Evolutionary conservation across 2,329 filamentous ascomycete species (phyloP).

Genomic region (Aspergillus ruber): DNA sequence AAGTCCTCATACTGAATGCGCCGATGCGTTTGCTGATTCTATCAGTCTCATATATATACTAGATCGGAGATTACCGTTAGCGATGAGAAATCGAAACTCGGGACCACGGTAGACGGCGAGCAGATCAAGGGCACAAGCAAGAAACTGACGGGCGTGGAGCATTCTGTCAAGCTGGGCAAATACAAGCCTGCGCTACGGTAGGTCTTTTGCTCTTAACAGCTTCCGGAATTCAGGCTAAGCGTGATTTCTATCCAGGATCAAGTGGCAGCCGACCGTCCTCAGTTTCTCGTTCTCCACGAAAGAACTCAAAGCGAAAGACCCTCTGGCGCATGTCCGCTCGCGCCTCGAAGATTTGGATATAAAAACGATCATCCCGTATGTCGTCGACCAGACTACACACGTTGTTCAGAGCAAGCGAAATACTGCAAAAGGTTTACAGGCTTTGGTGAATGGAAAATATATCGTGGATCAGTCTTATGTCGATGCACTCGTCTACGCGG

Average conservation of each 20-base stretch:
- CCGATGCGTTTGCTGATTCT: conserved; percentile 6
- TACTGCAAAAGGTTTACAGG: conserved; percentile 78
- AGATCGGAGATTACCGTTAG: conserved; percentile 67
- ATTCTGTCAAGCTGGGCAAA: conserved; percentile 65
- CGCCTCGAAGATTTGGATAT: conserved; percentile 80
- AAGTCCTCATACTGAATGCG: conserved; percentile 17
- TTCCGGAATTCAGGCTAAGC: conserved; percentile 3
- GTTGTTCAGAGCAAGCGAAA: conserved; percentile 86
- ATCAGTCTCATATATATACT: conserved; percentile 54
- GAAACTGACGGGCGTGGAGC: conserved; percentile 51
- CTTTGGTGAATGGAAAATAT: conserved; percentile 70
- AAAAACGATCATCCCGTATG: conserved; percentile 71
- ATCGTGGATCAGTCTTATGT: conserved; percentile 71
- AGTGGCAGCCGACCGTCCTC: conserved; percentile 74
- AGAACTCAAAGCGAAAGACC: conserved; percentile 59
- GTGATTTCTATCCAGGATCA: conserved; percentile 48
- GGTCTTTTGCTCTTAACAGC: conserved; percentile 1
- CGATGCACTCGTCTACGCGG: conserved; percentile 61
- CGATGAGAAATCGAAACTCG: conserved; percentile 77
- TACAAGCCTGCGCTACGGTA: conserved; percentile 52
- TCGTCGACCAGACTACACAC: conserved; percentile 68
- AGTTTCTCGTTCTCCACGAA: conserved; percentile 71
- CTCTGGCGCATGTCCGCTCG: conserved; percentile 55
- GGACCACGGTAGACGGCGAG: conserved; percentile 69
- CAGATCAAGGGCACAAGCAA: conserved; percentile 59